These are phyloP conservation scores for Pyrus pyrifolia DNA, from an alignment of 306 rosid species.

Conservation along the genomic window DNA sequence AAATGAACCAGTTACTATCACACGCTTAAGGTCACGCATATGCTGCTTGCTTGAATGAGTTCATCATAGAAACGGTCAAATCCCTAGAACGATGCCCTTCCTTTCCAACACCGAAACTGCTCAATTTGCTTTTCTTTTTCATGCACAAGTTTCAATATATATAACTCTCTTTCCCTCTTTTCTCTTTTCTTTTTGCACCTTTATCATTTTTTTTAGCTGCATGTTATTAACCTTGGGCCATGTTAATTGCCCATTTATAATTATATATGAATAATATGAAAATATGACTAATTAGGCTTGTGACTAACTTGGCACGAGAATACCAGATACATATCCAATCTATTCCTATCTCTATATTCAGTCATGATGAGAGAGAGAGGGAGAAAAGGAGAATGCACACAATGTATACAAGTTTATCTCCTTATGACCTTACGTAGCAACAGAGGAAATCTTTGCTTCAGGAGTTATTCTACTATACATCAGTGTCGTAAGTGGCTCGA, in stretches of 20 bases:
- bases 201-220: not conserved
- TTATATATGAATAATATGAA: not conserved
- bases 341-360: no score
- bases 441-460: no score
- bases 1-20: not conserved
- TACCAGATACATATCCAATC: no score
- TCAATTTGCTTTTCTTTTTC: not conserved
- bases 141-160: not conserved
- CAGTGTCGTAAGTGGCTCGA: no score
- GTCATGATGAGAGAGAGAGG: no score
- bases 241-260: not conserved
- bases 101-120: conserved; percentile 3
- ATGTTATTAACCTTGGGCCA: not conserved
- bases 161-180: not conserved
- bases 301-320: no score
- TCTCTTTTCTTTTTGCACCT: not conserved
- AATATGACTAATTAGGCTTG: no score
- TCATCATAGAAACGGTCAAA: conserved; percentile 17
- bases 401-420: no score
- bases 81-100: conserved; percentile 26
- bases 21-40: conserved; percentile 20
- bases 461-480: no score
- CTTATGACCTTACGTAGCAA: no score
- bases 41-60: conserved; percentile 7
- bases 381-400: no score